Evolutionary conservation across 352 stramenopile species (phyloP).

Genomic region (Globisporangium cylindrosporum): DNA sequence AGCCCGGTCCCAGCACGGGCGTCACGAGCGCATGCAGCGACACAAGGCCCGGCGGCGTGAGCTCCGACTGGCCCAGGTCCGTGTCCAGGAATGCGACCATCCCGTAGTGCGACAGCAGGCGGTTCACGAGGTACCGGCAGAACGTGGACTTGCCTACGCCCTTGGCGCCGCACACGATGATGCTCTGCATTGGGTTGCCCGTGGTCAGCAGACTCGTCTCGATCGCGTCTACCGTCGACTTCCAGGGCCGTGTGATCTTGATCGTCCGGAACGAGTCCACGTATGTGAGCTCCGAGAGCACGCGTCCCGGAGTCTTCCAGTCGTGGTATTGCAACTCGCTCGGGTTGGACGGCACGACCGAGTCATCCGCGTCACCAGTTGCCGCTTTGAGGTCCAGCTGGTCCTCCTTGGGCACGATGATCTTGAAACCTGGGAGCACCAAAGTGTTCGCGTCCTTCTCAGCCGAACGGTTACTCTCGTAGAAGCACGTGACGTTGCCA

Average conservation of each 20-base stretch:
- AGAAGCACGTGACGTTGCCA: conserved; percentile 78
- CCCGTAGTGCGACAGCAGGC: conserved; percentile 67
- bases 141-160: conserved; percentile 96
- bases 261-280: conserved; percentile 62
- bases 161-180: conserved; percentile 94
- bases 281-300: conserved; percentile 53
- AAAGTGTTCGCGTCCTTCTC: conserved; percentile 19
- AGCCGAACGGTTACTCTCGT: conserved; percentile 34
- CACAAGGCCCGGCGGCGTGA: conserved; percentile 91
- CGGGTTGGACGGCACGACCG: not conserved
- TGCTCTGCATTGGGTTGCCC: conserved; percentile 31
- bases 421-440: conserved; percentile 80
- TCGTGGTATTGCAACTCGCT: conserved; percentile 27
- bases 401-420: conserved; percentile 60
- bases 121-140: conserved; percentile 93
- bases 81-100: conserved; percentile 93
- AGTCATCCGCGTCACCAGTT: not conserved
- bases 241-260: conserved; percentile 63
- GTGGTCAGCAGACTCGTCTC: conserved; percentile 30
- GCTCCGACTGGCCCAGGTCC: conserved; percentile 94
- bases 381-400: conserved; percentile 22
- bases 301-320: conserved; percentile 48
- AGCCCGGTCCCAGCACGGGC: conserved; percentile 90
- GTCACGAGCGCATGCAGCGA: conserved; percentile 86
- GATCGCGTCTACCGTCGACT: conserved; percentile 38